A percentile compares a stretch with the other conserved stretches of the same genome.
These are phyloP conservation scores for Fusarium nygamai DNA, from an alignment of 2,329 filamentous ascomycete genomes.

Conservation along the genomic window DNA sequence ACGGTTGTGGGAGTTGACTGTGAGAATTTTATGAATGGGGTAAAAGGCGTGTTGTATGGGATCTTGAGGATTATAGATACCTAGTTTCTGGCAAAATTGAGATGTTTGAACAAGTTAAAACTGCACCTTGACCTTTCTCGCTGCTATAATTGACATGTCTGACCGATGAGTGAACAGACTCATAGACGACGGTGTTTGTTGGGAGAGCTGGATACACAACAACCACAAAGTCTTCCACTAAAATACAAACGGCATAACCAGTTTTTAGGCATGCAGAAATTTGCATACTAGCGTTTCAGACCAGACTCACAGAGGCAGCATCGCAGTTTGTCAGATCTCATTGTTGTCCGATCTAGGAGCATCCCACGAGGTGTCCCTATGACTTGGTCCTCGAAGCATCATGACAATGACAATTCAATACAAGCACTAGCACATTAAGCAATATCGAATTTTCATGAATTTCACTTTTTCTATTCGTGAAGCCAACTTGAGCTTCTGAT, in stretches of 20 bases:
- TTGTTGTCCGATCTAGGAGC: not conserved
- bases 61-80: not conserved
- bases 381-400: not conserved
- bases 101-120: not conserved
- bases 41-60: constrained; percentile 20
- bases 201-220: not conserved
- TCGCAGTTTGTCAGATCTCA: not conserved
- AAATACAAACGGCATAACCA: not conserved
- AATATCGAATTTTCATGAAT: not conserved
- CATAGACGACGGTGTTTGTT: too few relatives aligned
- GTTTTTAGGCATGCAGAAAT: not conserved
- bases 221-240: not conserved
- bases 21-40: constrained; percentile 9
- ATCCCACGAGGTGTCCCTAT: not conserved
- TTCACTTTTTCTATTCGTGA: not conserved
- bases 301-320: not conserved
- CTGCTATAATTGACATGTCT: not conserved
- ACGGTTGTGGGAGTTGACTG: constrained; percentile 1
- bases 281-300: not conserved
- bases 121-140: not conserved
- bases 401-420: not conserved
- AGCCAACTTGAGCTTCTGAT: constrained; percentile 1
- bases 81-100: constrained; percentile 3
- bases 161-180: not conserved
- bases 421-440: not conserved